Percentiles rank a stretch among this genome's conserved stretches.
Evolutionary conservation across 257 asterid genomes (phyloP).

Genomic region (Cordia subcordata): DNA sequence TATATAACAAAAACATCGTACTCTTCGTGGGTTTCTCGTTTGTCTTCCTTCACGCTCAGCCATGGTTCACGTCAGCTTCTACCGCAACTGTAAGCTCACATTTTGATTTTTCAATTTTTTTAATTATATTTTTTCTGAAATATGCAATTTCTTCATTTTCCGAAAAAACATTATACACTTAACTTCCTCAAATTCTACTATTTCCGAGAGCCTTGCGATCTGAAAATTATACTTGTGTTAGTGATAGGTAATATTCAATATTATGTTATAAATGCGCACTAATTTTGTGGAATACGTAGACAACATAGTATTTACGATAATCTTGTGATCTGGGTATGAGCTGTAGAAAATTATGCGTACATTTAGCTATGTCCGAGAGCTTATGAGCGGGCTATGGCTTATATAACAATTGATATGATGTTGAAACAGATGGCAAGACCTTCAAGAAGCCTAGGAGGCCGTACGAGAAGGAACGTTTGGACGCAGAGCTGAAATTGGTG

Average conservation of each 20-base stretch:
- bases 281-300: no score
- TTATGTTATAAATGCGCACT: no score
- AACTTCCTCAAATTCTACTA: no score
- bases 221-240: no score
- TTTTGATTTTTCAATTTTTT: neutral
- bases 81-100: constrained; percentile 29
- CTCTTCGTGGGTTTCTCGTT: no score
- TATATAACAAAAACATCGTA: no score
- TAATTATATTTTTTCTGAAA: no score
- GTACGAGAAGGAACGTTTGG: constrained; percentile 65
- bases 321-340: no score
- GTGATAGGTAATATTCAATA: no score
- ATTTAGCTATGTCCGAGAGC: neutral
- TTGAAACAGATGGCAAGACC: constrained; percentile 49
- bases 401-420: neutral
- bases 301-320: no score
- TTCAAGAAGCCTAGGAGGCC: constrained; percentile 72
- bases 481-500: constrained; percentile 63
- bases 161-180: no score
- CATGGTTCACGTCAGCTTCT: constrained; percentile 37
- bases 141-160: neutral
- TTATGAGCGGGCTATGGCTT: neutral
- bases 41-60: no score
- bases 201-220: neutral
- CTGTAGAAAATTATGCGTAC: neutral